Conservation (phyloP, 208 protist genomes). For the Trypanosoma rangeli region DNA sequence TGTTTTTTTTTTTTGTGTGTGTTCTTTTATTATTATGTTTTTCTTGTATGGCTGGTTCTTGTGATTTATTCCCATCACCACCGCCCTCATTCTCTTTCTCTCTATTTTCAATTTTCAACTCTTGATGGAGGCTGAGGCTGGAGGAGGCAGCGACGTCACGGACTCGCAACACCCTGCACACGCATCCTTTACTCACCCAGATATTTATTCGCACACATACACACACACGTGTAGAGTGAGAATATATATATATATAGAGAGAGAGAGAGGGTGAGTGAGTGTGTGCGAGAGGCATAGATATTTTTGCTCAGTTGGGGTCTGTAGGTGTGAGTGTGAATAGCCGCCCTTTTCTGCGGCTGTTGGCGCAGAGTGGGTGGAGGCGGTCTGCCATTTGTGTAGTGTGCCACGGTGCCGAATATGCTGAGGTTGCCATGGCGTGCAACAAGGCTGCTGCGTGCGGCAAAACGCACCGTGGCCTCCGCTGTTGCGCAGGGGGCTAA, state of each 20-base stretch:
- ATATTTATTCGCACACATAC: slow-evolving; percentile 1
- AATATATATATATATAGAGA: background rate
- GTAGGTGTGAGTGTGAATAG: background rate
- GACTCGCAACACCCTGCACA: background rate
- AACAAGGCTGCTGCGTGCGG: slow-evolving; percentile 8
- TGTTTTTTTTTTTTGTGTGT: background rate
- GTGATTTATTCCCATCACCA: background rate
- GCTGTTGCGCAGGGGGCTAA: slow-evolving; percentile 1
- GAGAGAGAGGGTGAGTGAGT: background rate
- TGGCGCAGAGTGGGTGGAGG: too few relatives aligned
- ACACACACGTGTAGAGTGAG: background rate
- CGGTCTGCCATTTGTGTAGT: background rate
- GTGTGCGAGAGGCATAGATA: background rate
- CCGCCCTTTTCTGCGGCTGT: background rate
- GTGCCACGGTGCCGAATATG: background rate
- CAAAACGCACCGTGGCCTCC: slow-evolving; percentile 19
- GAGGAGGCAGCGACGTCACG: background rate
- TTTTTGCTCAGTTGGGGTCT: background rate
- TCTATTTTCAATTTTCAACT: background rate
- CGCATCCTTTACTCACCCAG: background rate
- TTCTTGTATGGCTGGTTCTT: background rate
- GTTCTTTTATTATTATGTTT: background rate
- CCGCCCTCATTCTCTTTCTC: slow-evolving; percentile 11
- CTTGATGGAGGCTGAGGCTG: background rate
- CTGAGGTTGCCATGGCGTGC: slow-evolving; percentile 24